These are phyloP conservation scores for Pyrenophora tritici-repentis DNA, from an alignment of 2,329 filamentous ascomycete species.

Conservation along the genomic window DNA sequence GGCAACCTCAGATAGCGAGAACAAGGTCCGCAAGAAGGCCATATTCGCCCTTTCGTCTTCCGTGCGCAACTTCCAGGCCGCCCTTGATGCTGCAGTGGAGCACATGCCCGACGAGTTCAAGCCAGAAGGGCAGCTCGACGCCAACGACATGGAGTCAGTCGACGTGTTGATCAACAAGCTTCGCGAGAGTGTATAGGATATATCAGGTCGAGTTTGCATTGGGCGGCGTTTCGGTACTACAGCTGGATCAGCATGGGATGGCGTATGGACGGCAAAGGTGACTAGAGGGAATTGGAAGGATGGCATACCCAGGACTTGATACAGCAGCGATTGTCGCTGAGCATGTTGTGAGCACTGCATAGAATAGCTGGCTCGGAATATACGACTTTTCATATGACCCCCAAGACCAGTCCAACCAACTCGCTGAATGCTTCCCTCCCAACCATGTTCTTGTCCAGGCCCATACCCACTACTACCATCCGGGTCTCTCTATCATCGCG, in stretches of 20 bases:
- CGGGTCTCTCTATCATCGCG: constrained; percentile 68
- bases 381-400: constrained; percentile 33
- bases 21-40: constrained; percentile 79
- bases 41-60: constrained; percentile 86
- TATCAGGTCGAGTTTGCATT: constrained; percentile 20
- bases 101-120: constrained; percentile 66
- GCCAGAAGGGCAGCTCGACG: constrained; percentile 68
- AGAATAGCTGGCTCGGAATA: neutral
- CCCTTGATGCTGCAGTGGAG: constrained; percentile 67
- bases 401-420: constrained; percentile 51
- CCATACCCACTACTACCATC: constrained; percentile 63
- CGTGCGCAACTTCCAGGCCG: constrained; percentile 87
- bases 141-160: constrained; percentile 83
- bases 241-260: constrained; percentile 25
- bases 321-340: neutral
- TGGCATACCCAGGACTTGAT: constrained; percentile 6
- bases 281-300: neutral
- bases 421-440: constrained; percentile 50
- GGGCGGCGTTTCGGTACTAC: constrained; percentile 29
- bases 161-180: constrained; percentile 74
- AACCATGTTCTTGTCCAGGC: constrained; percentile 60
- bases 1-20: constrained; percentile 62
- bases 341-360: constrained; percentile 1
- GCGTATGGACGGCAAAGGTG: constrained; percentile 10
- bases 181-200: constrained; percentile 27